Percentiles rank a stretch among this genome's conserved stretches.
These are phyloP conservation scores for Pseudogymnoascus sp. DNA, from an alignment of 2,329 filamentous ascomycete genomes.

Conservation along the genomic window DNA sequence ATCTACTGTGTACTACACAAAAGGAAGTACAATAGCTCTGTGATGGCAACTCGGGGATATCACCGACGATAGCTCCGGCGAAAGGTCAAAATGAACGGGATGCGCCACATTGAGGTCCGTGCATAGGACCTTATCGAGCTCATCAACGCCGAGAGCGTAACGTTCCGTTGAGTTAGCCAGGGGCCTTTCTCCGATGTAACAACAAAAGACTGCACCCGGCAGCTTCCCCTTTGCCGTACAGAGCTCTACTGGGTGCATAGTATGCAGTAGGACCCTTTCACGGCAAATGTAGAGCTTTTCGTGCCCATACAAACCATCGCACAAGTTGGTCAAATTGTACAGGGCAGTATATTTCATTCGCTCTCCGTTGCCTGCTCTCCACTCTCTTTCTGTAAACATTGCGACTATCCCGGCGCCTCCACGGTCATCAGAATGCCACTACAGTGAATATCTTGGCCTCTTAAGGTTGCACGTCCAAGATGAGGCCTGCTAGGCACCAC, in stretches of 20 bases:
- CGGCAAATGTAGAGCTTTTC: not conserved
- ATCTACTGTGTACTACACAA: not conserved
- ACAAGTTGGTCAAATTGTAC: not conserved
- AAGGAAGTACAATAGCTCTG: not conserved
- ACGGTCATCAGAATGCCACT: not conserved
- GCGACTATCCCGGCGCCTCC: not conserved
- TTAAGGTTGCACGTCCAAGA: conserved; percentile 1
- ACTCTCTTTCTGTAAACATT: not conserved
- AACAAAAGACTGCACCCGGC: not conserved
- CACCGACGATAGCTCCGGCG: not conserved
- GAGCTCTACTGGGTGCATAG: not conserved
- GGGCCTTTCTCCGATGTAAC: not conserved
- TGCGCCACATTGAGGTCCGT: not conserved
- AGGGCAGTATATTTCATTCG: not conserved
- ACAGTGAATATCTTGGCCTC: not conserved
- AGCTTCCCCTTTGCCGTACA: not conserved
- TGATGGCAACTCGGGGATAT: not conserved
- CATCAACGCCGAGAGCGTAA: conserved; percentile 3
- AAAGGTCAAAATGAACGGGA: not conserved
- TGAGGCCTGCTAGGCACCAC: not conserved
- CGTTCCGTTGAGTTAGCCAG: conserved; percentile 1
- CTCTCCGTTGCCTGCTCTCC: not conserved
- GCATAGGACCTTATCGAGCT: not conserved
- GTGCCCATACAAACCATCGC: not conserved
- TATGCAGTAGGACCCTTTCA: too few species aligned